These are phyloP conservation scores for Teratosphaeria destructans DNA, from an alignment of 2,329 filamentous ascomycete genomes.

Conservation along the genomic window DNA sequence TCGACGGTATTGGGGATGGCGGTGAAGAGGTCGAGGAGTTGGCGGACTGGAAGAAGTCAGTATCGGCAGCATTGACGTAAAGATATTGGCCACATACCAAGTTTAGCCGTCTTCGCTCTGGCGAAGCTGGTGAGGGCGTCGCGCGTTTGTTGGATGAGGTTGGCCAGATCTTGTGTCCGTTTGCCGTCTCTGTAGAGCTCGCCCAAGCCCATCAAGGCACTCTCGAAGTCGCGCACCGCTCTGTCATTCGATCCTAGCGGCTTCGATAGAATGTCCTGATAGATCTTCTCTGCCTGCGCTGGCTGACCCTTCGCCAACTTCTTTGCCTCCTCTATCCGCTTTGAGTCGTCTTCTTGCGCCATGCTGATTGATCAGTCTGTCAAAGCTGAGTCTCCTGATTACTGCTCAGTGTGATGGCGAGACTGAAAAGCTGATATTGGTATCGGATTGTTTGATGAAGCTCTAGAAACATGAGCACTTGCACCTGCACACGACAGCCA, in stretches of 20 bases:
- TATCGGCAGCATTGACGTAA: not conserved
- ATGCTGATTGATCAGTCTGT: slow-evolving; percentile 20
- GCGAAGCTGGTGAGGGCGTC: slow-evolving; percentile 91
- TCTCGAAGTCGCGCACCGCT: slow-evolving; percentile 84
- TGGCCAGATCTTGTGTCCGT: slow-evolving; percentile 72
- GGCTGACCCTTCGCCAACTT: slow-evolving; percentile 71
- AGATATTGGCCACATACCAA: slow-evolving; percentile 49
- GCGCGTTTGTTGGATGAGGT: slow-evolving; percentile 81
- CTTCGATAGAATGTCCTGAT: slow-evolving; percentile 80
- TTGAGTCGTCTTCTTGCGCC: slow-evolving; percentile 43
- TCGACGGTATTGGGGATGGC: slow-evolving; percentile 91
- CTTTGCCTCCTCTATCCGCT: slow-evolving; percentile 79
- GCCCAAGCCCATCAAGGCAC: slow-evolving; percentile 75
- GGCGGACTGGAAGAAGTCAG: slow-evolving; percentile 51
- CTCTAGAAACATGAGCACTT: not conserved
- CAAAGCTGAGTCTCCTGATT: not conserved
- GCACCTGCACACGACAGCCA: not conserved
- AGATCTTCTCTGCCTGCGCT: slow-evolving; percentile 72
- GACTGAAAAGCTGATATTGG: not conserved
- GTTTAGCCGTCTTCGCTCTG: slow-evolving; percentile 96
- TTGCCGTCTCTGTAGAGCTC: slow-evolving; percentile 87
- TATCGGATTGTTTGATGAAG: not conserved
- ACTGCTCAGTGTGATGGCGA: not conserved
- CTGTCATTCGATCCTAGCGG: slow-evolving; percentile 76
- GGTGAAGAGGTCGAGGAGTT: slow-evolving; percentile 90